Conservation (phyloP, 345 rosid genomes). For the Salix dunnii region DNA sequence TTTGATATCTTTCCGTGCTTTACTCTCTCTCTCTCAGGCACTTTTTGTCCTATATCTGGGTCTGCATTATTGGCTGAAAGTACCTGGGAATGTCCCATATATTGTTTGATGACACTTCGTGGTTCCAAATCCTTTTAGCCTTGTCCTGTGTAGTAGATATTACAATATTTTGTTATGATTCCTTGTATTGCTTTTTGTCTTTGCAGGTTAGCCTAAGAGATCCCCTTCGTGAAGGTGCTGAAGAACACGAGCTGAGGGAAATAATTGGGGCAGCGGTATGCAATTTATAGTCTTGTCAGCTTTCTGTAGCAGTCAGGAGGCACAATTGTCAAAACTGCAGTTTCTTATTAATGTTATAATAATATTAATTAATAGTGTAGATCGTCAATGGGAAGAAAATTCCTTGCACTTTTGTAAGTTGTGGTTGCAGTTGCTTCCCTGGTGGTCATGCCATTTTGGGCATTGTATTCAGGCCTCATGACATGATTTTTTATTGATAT, state of each 20-base stretch:
- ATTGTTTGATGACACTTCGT: not conserved
- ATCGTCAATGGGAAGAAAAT: not conserved
- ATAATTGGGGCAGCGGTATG: constrained; percentile 91
- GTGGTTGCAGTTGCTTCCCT: not conserved
- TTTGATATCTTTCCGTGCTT: too few species aligned
- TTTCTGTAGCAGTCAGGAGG: not conserved
- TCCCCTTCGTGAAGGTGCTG: constrained; percentile 75
- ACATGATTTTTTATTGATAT: not conserved
- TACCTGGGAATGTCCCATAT: too few species aligned
- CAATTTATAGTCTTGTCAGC: not conserved
- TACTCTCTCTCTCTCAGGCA: too few species aligned
- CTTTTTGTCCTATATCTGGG: too few species aligned
- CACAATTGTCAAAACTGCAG: not conserved
- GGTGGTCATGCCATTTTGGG: not conserved
- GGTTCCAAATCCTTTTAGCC: not conserved
- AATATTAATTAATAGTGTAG: not conserved
- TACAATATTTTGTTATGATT: not conserved
- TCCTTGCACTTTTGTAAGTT: not conserved
- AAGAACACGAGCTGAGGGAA: constrained; percentile 61
- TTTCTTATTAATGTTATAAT: not conserved
- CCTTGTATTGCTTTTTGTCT: constrained; percentile 10
- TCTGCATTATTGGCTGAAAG: too few species aligned
- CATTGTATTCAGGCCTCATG: not conserved
- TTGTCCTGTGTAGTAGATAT: not conserved
- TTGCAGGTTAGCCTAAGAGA: constrained; percentile 90